A percentile compares a stretch with the other conserved stretches of the same genome.
Evolutionary conservation across 164 flowering plant genomes (phyloP).

Genomic region (Cinnamomum micranthum): DNA sequence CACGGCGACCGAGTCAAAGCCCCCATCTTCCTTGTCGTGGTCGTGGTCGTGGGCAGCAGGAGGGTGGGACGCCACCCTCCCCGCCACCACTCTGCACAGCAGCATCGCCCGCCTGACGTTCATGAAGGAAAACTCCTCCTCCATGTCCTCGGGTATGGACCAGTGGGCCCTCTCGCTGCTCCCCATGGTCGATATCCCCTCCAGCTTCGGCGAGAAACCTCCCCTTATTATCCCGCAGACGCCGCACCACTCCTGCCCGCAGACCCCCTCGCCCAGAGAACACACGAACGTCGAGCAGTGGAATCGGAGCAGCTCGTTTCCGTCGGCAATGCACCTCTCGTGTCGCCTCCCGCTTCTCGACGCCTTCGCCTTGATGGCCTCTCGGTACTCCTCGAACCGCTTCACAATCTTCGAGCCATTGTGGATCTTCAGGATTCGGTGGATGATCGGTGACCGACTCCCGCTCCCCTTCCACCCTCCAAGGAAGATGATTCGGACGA

Average conservation of each 20-base stretch:
- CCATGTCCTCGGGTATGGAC: slow-evolving; percentile 69
- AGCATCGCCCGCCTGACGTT: slow-evolving; percentile 76
- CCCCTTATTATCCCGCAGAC: slow-evolving; percentile 66
- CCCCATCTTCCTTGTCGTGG: slow-evolving; percentile 42
- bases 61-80: slow-evolving; percentile 57
- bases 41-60: slow-evolving; percentile 12
- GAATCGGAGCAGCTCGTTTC: slow-evolving; percentile 80
- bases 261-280: slow-evolving; percentile 59
- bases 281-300: slow-evolving; percentile 73
- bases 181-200: slow-evolving; percentile 65
- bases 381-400: slow-evolving; percentile 77
- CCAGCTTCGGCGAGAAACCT: slow-evolving; percentile 81
- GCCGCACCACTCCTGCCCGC: slow-evolving; percentile 53
- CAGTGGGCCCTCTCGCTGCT: slow-evolving; percentile 67
- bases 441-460: slow-evolving; percentile 16
- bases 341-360: slow-evolving; percentile 26
- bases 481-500: slow-evolving; percentile 72
- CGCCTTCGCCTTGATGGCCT: slow-evolving; percentile 54
- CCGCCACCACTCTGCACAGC: slow-evolving; percentile 88
- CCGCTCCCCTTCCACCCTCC: slow-evolving; percentile 48
- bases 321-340: slow-evolving; percentile 81
- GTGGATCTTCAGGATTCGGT: slow-evolving; percentile 73
- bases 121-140: slow-evolving; percentile 82
- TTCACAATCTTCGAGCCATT: slow-evolving; percentile 51
- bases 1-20: slow-evolving; percentile 65